Conservation (phyloP, 768 basidiomycete genomes). For the Hericium coralloides region DNA sequence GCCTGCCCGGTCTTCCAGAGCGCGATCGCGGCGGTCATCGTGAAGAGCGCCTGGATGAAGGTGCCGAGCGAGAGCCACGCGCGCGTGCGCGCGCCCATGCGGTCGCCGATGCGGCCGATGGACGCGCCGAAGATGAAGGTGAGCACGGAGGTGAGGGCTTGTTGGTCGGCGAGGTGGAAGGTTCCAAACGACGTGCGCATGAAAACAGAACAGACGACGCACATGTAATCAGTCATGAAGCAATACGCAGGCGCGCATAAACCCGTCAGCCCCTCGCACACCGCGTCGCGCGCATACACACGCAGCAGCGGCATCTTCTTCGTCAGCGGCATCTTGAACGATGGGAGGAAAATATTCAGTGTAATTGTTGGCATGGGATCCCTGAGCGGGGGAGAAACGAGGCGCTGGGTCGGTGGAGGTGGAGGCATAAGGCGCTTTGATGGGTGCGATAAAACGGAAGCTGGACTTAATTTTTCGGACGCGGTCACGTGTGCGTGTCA, state of each 20-base stretch:
- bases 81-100: constrained; percentile 62
- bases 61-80: constrained; percentile 68
- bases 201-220: constrained; percentile 23
- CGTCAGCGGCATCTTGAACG: constrained; percentile 89
- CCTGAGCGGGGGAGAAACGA: constrained; percentile 20
- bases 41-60: constrained; percentile 65
- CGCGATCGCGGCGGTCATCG: constrained; percentile 60
- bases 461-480: no score
- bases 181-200: constrained; percentile 13
- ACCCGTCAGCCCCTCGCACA: constrained; percentile 25
- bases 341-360: constrained; percentile 44
- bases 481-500: no score
- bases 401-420: not conserved
- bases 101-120: constrained; percentile 78
- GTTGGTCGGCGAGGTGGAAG: constrained; percentile 78
- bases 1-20: constrained; percentile 62
- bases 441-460: no score
- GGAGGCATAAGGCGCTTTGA: constrained; percentile 1
- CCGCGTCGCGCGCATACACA: not conserved
- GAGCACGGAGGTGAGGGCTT: constrained; percentile 72
- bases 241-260: constrained; percentile 39
- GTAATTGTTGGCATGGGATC: constrained; percentile 35
- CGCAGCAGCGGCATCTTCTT: constrained; percentile 68
- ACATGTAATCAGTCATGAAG: constrained; percentile 80
- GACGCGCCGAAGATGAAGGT: constrained; percentile 71